Evolutionary conservation across 176 grass and related monocot genomes (phyloP).

Genomic region (Oryza meyeriana): DNA sequence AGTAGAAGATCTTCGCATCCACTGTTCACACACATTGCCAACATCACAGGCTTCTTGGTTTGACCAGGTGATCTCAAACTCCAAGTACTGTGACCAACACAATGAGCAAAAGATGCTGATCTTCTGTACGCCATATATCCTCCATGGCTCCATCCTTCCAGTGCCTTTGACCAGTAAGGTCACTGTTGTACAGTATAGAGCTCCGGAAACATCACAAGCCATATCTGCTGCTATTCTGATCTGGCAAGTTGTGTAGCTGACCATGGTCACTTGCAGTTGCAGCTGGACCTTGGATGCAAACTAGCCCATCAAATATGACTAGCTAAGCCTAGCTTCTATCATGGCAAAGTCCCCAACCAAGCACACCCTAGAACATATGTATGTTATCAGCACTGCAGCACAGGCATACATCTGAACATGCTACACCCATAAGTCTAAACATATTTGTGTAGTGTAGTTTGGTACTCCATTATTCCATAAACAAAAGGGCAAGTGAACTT

Average conservation of each 20-base stretch:
- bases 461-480: not conserved
- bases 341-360: not conserved
- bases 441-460: not conserved
- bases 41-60: constrained; percentile 23
- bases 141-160: not conserved
- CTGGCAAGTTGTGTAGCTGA: not conserved
- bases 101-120: constrained; percentile 20
- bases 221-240: not conserved
- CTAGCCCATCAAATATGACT: not conserved
- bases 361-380: not conserved
- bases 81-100: constrained; percentile 17
- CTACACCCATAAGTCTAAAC: not conserved
- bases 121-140: not conserved
- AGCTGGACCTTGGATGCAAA: not conserved
- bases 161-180: constrained; percentile 32
- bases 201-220: not conserved
- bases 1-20: not conserved
- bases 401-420: too few relatives aligned
- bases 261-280: not conserved
- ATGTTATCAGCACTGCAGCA: too few relatives aligned
- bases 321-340: not conserved
- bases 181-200: not conserved
- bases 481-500: not conserved
- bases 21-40: constrained; percentile 19
- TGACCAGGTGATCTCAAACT: constrained; percentile 36